Evolutionary conservation across 371 early-diverging fungal species (phyloP).

Genomic region (Mucor indicus): DNA sequence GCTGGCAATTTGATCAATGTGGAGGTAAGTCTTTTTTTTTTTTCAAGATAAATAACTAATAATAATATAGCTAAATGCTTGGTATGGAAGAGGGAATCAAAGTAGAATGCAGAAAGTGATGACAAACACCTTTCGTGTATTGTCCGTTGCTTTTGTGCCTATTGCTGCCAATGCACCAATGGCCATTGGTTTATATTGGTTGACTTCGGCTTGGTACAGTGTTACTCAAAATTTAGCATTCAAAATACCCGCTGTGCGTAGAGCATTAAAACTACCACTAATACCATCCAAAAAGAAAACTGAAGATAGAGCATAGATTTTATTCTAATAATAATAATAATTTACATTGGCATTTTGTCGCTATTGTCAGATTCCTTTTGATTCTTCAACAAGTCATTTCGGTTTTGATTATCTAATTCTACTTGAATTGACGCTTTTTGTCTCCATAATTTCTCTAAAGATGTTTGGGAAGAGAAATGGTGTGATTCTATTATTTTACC

Average conservation of each 20-base stretch:
- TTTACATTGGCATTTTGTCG: constrained; percentile 13
- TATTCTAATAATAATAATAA: background rate
- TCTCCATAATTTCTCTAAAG: constrained; percentile 21
- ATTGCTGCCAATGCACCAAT: constrained; percentile 71
- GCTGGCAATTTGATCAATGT: constrained; percentile 61
- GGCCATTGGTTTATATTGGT: constrained; percentile 65
- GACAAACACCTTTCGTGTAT: constrained; percentile 53
- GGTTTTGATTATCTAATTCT: constrained; percentile 12
- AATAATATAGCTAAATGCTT: constrained; percentile 10
- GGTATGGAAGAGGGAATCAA: constrained; percentile 30
- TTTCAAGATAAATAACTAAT: too few relatives aligned
- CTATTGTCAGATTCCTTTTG: constrained; percentile 1
- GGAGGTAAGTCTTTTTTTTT: too few relatives aligned
- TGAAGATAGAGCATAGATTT: background rate
- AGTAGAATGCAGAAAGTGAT: constrained; percentile 27
- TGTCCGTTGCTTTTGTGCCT: constrained; percentile 65
- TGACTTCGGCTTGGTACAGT: constrained; percentile 61
- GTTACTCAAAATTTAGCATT: constrained; percentile 57
- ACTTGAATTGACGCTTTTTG: constrained; percentile 9
- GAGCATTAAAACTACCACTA: constrained; percentile 21
- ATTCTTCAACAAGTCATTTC: constrained; percentile 5
- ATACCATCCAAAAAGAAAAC: constrained; percentile 1
- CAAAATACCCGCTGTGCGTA: constrained; percentile 37
- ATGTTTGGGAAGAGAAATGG: constrained; percentile 6
- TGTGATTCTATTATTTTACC: constrained; percentile 6